Base-by-base conservation (phyloP, 352 stramenopile species). In the Phytophthora cactorum region DNA sequence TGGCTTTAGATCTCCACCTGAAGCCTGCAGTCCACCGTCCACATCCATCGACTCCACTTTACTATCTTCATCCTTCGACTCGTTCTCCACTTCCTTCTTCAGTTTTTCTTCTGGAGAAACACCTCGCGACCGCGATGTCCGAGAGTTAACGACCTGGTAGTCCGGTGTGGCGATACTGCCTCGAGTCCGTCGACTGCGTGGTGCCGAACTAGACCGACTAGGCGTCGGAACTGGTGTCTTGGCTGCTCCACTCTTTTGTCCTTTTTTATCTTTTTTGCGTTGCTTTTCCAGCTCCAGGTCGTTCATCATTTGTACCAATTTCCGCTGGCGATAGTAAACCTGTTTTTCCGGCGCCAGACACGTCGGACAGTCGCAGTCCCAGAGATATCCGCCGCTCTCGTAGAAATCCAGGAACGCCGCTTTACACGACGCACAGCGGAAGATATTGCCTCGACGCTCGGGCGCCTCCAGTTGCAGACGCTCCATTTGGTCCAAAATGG, bases 391-490 rank as follows among this genome's bases (percentile, higher is more conserved):
- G 1, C 55, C 70, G 39, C 59, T 74, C 25, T 71, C 72, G 28
- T 75, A 75, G 28, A 80, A 81, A 59, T 88, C 79, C 14, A 81
- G 22, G 12, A 84, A 76, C 2, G 66, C 68, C n/a, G 79, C 75
- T 28, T 75, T 75, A 45, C 79, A 88, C 25, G 79, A 77, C 12
- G 41, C 47, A 60, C 79, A 88, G 1, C 75, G 75, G 51, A 88
- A 79, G 39, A 88, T 77, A 17, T 68, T 73, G 8, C 68, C 69
- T 5, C 67, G 72, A n/a, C 59, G 58, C 9, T 78, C 56, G 1
- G 63, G 60, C 8, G 50, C 69, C 45, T 66, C 54, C 17, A 75
- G 52, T 38, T 70, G 62, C 36, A 86, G 56, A 7, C 29, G 47
- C 25, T 77, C 55, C 14, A 88, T 64, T 36, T 85, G 79, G 22